Conservation (phyloP, 306 rosid species). For the Notholithocarpus densiflorus region DNA sequence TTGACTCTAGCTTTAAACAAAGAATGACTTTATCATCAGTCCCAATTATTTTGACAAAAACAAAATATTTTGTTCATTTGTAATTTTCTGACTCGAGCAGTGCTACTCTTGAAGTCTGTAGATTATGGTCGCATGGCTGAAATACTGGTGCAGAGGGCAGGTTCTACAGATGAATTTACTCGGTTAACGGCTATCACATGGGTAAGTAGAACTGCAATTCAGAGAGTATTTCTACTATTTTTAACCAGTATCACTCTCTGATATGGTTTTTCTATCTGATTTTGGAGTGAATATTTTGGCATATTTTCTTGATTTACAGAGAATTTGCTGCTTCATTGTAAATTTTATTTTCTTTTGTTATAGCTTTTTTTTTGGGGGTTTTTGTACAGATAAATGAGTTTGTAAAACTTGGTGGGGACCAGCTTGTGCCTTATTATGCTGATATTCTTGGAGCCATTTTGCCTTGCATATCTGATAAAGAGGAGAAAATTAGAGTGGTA, state of each 20-base stretch:
- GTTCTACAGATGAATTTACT: slow-evolving; percentile 86
- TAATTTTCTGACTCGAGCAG: slow-evolving; percentile 97
- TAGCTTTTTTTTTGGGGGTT: neutral
- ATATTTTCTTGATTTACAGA: slow-evolving; percentile 1
- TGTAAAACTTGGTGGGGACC: slow-evolving; percentile 98
- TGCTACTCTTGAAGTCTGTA: slow-evolving; percentile 99
- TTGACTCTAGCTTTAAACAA: neutral
- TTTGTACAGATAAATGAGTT: slow-evolving; percentile 79
- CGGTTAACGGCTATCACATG: slow-evolving; percentile 93
- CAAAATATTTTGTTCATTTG: slow-evolving; percentile 65
- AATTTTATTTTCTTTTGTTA: slow-evolving; percentile 9
- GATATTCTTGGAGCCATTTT: slow-evolving; percentile 94
- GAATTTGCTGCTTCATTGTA: neutral
- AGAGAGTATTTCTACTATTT: neutral
- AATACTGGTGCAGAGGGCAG: slow-evolving; percentile 92
- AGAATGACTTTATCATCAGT: slow-evolving; percentile 24
- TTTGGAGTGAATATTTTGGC: neutral
- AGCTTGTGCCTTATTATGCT: slow-evolving; percentile 94
- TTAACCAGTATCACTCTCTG: neutral
- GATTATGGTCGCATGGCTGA: slow-evolving; percentile 99
- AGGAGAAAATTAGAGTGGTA: slow-evolving; percentile 99
- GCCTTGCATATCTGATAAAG: slow-evolving; percentile 99
- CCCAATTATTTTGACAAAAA: slow-evolving; percentile 34
- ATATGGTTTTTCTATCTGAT: neutral
- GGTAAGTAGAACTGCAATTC: slow-evolving; percentile 51